Evolutionary conservation across 2,329 filamentous ascomycete genomes (phyloP).

Genomic region (Diplodia corticola): DNA sequence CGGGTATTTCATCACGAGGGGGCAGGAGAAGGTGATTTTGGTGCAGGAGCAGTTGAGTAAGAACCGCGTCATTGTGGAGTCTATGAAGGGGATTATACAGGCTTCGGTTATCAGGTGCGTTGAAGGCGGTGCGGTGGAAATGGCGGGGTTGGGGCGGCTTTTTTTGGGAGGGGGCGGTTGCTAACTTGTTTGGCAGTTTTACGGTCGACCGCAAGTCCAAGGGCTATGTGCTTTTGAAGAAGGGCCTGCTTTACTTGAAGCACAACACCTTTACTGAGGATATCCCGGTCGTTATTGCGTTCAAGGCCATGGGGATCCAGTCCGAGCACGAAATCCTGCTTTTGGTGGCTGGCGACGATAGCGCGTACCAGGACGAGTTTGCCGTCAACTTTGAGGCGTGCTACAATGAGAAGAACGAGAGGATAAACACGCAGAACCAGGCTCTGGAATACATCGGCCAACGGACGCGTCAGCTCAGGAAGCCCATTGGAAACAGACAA

Average conservation of each 20-base stretch:
- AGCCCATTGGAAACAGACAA: slow-evolving; percentile 56
- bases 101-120: slow-evolving; percentile 79
- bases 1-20: slow-evolving; percentile 96
- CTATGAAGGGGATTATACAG: slow-evolving; percentile 90
- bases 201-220: slow-evolving; percentile 98
- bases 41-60: slow-evolving; percentile 99
- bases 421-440: slow-evolving; percentile 88
- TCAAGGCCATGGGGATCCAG: slow-evolving; percentile 91
- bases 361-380: slow-evolving; percentile 90
- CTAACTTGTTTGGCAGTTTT: slow-evolving; percentile 60
- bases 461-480: slow-evolving; percentile 82
- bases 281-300: slow-evolving; percentile 88
- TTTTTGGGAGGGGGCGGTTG: slow-evolving; percentile 14
- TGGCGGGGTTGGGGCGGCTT: slow-evolving; percentile 2
- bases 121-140: background rate
- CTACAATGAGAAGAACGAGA: slow-evolving; percentile 63
- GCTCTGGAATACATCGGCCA: slow-evolving; percentile 89
- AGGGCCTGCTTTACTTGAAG: slow-evolving; percentile 82
- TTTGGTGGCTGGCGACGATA: slow-evolving; percentile 84
- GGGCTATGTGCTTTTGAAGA: slow-evolving; percentile 92
- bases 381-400: slow-evolving; percentile 93
- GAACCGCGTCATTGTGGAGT: slow-evolving; percentile 97
- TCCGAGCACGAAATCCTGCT: slow-evolving; percentile 94
- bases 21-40: slow-evolving; percentile 97
- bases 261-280: slow-evolving; percentile 94